These are phyloP conservation scores for Phytophthora tentaculata DNA, from an alignment of 352 stramenopile genomes.

Conservation along the genomic window DNA sequence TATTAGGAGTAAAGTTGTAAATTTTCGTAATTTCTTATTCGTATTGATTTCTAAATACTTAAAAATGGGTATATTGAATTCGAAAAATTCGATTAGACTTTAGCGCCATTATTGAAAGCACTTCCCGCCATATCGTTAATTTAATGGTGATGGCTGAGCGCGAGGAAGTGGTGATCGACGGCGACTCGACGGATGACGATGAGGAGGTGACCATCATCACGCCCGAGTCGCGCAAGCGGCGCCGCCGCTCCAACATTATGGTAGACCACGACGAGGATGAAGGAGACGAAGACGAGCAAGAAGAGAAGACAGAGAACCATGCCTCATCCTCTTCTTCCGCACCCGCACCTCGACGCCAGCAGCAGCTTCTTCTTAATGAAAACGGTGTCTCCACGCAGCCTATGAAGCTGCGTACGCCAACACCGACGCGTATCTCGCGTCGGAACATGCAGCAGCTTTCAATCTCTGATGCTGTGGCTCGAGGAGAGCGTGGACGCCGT, in stretches of 20 bases:
- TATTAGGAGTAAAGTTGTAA: too few relatives aligned
- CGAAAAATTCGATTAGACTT: background rate
- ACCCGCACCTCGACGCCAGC: conserved; percentile 20
- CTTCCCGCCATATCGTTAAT: background rate
- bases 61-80: too few relatives aligned
- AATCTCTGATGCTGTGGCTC: conserved; percentile 36
- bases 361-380: conserved; percentile 24
- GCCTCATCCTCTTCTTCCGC: background rate
- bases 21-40: too few relatives aligned
- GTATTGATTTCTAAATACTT: too few relatives aligned
- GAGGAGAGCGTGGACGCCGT: conserved; percentile 25
- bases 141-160: conserved; percentile 28
- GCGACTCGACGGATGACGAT: conserved; percentile 68
- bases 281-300: conserved; percentile 27
- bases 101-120: conserved; percentile 5
- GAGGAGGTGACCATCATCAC: conserved; percentile 62
- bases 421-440: conserved; percentile 19
- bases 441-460: conserved; percentile 41
- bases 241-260: conserved; percentile 58
- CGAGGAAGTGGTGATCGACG: conserved; percentile 80
- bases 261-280: conserved; percentile 65
- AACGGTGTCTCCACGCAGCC: conserved; percentile 23
- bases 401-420: conserved; percentile 36
- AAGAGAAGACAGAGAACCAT: conserved; percentile 32
- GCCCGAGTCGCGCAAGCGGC: conserved; percentile 67